Base-by-base conservation (phyloP, 495 filamentous ascomycete species). In the Cercophora samala region DNA sequence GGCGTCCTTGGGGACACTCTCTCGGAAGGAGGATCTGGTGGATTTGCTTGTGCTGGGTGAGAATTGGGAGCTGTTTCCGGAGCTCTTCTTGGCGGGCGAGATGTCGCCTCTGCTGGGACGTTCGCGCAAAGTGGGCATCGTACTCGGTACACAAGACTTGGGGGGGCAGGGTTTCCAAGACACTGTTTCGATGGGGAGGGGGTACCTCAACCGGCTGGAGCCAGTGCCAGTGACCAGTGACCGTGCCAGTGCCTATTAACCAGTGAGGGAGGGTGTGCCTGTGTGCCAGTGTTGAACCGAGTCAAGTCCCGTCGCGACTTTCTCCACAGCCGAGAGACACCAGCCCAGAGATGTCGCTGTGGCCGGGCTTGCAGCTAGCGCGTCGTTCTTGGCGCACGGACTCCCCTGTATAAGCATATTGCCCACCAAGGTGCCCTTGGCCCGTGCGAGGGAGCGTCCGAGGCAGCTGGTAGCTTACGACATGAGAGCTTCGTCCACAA, bases 81-180 rank as follows among this genome's bases (percentile, higher is more conserved):
- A 25, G 13, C 72, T 63, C 42, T 66, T 71, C 69, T 76, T 74
- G 69, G 74, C 68, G 25, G 74, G 73, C 67, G 71, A 75, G 46
- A 63, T 69, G 24, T 78, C 76, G 74, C 73, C 74, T 72, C 74
- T 67, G 68, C 69, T 75, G 58, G 74, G 69, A 59, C 74, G 67
- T 62, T 75, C 76, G 70, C 74, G 74, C 70, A 76, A 70, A 67
- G 74, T 75, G 73, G 74, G 74, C 76, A 75, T 74, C 29, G 63
- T 70, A 67, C 65, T 29, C 29, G 59, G 69, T 52, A 71, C 63
- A 64, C 60, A 37, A 25, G n/a, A 29, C 22, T 11, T 23, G 21
- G 62, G 3, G 8, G 19, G n/a, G 42, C 59, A 71, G 72, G 69
- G 68, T 64, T 69, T 70, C 68, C 70, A 68, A 64, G 67, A 68